A percentile compares a stretch with the other conserved stretches of the same genome.
These are phyloP conservation scores for Nannochloropsis gaditana DNA, from an alignment of 108 stramenopile species.

Conservation along the genomic window DNA sequence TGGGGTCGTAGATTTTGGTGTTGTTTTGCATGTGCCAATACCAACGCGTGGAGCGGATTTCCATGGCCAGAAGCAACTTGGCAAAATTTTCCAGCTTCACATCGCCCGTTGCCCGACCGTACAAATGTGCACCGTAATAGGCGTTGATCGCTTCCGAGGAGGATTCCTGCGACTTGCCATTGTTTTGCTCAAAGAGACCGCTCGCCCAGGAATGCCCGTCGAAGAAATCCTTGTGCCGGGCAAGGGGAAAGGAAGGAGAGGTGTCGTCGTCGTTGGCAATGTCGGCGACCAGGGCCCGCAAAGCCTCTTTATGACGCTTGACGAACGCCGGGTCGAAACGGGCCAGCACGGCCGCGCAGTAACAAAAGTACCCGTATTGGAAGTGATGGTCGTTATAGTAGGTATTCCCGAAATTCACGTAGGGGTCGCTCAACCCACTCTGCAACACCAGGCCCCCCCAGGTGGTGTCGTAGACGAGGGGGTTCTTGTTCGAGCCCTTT, in stretches of 20 bases:
- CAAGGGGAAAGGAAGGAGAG: slow-evolving; percentile 26
- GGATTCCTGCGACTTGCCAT: slow-evolving; percentile 93
- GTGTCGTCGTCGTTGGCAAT: slow-evolving; percentile 17
- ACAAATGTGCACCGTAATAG: slow-evolving; percentile 85
- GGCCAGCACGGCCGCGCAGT: slow-evolving; percentile 27
- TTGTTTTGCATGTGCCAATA: slow-evolving; percentile 1
- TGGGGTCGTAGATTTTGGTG: slow-evolving; percentile 44
- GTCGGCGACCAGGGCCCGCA: slow-evolving; percentile 35
- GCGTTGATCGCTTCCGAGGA: slow-evolving; percentile 92
- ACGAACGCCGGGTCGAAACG: slow-evolving; percentile 18
- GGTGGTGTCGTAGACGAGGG: slow-evolving; percentile 30
- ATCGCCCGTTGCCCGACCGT: slow-evolving; percentile 65
- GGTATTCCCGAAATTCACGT: slow-evolving; percentile 39
- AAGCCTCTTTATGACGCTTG: not conserved
- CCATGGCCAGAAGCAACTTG: not conserved
- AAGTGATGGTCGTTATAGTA: slow-evolving; percentile 57
- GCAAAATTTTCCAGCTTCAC: slow-evolving; percentile 25
- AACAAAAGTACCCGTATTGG: slow-evolving; percentile 51
- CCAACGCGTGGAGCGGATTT: not conserved
- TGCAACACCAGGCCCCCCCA: slow-evolving; percentile 28
- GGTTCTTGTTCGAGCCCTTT: slow-evolving; percentile 10
- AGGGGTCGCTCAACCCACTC: slow-evolving; percentile 20
- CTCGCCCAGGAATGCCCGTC: slow-evolving; percentile 54
- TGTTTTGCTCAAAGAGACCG: slow-evolving; percentile 56
- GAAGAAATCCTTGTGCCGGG: slow-evolving; percentile 45